Percentiles rank a stretch among this genome's conserved stretches.
These are phyloP conservation scores for Pachyrhizus erosus DNA, from an alignment of 306 rosid genomes.

Conservation along the genomic window DNA sequence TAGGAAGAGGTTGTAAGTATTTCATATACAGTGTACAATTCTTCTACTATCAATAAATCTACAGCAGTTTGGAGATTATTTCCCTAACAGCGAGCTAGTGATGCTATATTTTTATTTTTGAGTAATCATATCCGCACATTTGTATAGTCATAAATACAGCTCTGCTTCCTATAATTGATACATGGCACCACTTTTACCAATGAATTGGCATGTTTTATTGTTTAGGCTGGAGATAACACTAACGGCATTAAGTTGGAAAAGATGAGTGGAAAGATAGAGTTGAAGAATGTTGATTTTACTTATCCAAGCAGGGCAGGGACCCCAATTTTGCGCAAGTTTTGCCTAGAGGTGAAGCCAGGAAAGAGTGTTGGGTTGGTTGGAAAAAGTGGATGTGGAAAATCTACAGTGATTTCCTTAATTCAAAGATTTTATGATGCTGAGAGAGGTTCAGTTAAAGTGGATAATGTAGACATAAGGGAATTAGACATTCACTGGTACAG, in stretches of 20 bases:
- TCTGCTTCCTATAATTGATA: neutral
- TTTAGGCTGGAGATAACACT: conserved; percentile 56
- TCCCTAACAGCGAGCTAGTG: too few relatives aligned
- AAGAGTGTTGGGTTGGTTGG: conserved; percentile 85
- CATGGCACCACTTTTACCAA: neutral
- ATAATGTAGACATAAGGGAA: conserved; percentile 83
- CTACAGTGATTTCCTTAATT: conserved; percentile 82
- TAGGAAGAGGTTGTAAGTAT: too few relatives aligned
- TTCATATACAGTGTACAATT: too few relatives aligned
- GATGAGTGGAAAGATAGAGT: conserved; percentile 70
- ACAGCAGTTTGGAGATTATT: too few relatives aligned
- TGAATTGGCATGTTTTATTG: conserved; percentile 4
- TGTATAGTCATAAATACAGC: neutral
- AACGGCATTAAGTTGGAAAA: conserved; percentile 64
- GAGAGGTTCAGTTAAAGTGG: conserved; percentile 77
- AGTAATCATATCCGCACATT: neutral
- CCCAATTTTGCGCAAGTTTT: conserved; percentile 64
- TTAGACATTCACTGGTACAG: conserved; percentile 79
- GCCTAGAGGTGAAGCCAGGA: conserved; percentile 86
- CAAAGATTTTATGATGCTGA: conserved; percentile 85
- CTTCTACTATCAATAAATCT: too few relatives aligned
- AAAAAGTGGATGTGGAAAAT: conserved; percentile 94
- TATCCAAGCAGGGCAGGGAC: conserved; percentile 77
- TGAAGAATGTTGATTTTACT: conserved; percentile 83
- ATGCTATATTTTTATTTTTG: neutral